Evolutionary conservation across 139 green algal genomes (phyloP).

Genomic region (Tetraselmis chui): DNA sequence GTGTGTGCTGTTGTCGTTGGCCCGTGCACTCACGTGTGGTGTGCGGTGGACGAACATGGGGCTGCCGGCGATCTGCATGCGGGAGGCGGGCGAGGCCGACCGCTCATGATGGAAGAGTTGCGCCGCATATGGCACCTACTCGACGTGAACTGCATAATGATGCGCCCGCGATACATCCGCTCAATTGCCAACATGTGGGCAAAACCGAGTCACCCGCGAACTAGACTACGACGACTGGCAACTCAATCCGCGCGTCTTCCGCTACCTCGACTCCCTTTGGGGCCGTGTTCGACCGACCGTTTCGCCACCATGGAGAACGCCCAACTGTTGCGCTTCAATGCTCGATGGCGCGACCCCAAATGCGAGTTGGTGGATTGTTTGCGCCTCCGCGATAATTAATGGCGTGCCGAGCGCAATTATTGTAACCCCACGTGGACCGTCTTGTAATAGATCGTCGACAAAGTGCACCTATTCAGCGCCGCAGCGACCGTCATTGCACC

Average conservation of each 20-base stretch:
- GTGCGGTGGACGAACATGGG: no score
- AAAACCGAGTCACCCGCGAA: not conserved
- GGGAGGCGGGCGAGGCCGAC: no score
- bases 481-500: not conserved
- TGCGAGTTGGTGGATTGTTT: not conserved
- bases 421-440: not conserved
- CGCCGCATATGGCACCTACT: not conserved
- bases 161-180: not conserved
- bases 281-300: not conserved
- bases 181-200: not conserved
- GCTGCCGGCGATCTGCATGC: no score
- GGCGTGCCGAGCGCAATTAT: not conserved
- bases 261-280: not conserved
- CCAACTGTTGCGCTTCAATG: not conserved
- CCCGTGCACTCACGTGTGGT: no score
- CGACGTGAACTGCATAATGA: not conserved
- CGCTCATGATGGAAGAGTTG: not conserved
- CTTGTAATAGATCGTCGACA: not conserved
- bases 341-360: not conserved
- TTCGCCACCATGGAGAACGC: not conserved
- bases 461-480: not conserved
- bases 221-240: not conserved
- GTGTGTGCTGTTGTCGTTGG: no score
- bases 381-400: not conserved
- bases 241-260: not conserved